Percentiles rank a stretch among this genome's conserved stretches.
phyloP scores from a whole-genome alignment of 202 grass and related monocot species.

The Digitaria exilis region DNA sequence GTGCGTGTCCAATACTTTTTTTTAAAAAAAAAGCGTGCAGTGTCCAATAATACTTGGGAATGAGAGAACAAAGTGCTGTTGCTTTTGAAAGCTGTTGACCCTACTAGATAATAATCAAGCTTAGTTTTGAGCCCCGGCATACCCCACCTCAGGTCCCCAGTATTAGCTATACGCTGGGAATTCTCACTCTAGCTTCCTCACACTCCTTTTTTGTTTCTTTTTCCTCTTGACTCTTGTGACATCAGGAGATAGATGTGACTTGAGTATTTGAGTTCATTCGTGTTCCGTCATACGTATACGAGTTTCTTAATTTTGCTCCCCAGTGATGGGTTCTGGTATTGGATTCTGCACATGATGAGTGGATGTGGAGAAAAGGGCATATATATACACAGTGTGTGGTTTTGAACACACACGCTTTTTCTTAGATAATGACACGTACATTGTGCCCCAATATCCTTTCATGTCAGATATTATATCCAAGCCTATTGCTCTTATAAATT shows the following conservation, averaged over 20 bases:
- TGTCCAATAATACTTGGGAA: no score
- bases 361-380: background rate
- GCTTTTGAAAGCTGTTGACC: slow-evolving; percentile 19
- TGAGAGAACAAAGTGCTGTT: background rate
- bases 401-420: background rate
- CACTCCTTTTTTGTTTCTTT: background rate
- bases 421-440: background rate
- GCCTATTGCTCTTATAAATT: background rate
- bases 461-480: background rate
- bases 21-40: no score
- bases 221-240: slow-evolving; percentile 12
- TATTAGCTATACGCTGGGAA: background rate
- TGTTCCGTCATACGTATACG: background rate
- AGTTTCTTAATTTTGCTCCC: slow-evolving; percentile 14
- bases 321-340: slow-evolving; percentile 11
- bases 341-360: slow-evolving; percentile 26
- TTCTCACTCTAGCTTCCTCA: background rate
- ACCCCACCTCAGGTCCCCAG: background rate
- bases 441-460: background rate
- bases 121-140: background rate
- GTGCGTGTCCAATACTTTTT: background rate
- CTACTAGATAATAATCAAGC: background rate
- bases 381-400: background rate
- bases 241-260: slow-evolving; percentile 26
- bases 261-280: slow-evolving; percentile 3